Base-by-base conservation (phyloP, 2,329 filamentous ascomycete genomes). In the Claviceps monticola region DNA sequence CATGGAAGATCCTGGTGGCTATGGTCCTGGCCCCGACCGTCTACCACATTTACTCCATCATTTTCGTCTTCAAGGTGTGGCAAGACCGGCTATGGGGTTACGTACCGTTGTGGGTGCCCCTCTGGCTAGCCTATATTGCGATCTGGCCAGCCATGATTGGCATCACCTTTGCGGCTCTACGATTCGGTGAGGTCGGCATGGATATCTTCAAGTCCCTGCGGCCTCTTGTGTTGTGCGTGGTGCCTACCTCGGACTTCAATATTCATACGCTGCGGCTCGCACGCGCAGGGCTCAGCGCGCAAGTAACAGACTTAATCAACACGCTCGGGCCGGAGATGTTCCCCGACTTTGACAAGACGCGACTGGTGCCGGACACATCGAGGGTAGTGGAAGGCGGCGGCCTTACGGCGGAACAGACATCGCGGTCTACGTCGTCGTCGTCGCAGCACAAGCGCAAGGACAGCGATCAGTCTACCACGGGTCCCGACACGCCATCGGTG, bases 141-240 rank as follows among this genome's bases (percentile, higher is more conserved):
- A 86, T 89, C 48, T 83, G 87, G 71, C 74, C 88, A 47, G 71
- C 94, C 57, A 95, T 95, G 73, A 86, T 90, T 5, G 78, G 82
- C 23, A 85, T 96, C 60, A 96, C 90, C 0, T 96, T 95, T 66
- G 90, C 89, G 4, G 88, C 93, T 6, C 81, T 98, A 50, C 84
- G 93, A 11, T 95, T 97, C 58, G 93, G 93, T 46, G 93, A 98
- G 70, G 84, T 95, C n/a, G 93, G 91, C 50, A 96, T 98, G 89
- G 93, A 98, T 64, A 96, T 98, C 52, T 74, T 93, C 71, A 98
- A 97, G 69, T 97, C 91, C 0, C 77, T 98, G 16, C 81, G 88
- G 9, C 93, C 93, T 5, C 78, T 98, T 9, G 74, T 95, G 46
- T 75, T 96, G 37, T 93, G 87, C 57, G 76, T 97, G 61, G 85